Conservation (phyloP, 352 stramenopile genomes). For the Globisporangium orthogonon region DNA sequence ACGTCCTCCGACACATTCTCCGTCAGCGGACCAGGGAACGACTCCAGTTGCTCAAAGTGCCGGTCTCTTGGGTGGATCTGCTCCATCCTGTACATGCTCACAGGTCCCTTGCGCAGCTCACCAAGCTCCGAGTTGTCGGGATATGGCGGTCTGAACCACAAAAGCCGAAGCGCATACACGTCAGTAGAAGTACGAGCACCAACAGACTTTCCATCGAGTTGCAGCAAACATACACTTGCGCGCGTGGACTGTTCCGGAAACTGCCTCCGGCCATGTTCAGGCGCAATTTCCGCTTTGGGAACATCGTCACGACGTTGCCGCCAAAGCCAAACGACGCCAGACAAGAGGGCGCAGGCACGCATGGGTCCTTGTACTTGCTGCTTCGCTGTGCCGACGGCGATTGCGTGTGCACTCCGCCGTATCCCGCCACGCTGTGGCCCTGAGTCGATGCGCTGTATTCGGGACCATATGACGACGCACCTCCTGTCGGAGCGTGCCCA, state of each 20-base stretch:
- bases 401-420: constrained; percentile 2
- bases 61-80: constrained; percentile 66
- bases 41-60: constrained; percentile 62
- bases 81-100: constrained; percentile 77
- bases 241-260: constrained; percentile 60
- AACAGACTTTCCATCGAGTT: background rate
- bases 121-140: constrained; percentile 44
- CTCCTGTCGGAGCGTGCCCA: background rate
- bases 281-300: constrained; percentile 79
- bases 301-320: constrained; percentile 87
- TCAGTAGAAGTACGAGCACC: background rate
- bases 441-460: background rate
- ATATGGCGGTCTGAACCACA: constrained; percentile 31
- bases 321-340: constrained; percentile 82
- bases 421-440: constrained; percentile 3
- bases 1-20: constrained; percentile 52
- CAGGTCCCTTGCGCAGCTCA: constrained; percentile 73
- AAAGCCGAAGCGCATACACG: background rate
- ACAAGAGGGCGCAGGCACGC: constrained; percentile 61
- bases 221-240: constrained; percentile 31
- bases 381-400: constrained; percentile 28
- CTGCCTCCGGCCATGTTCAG: constrained; percentile 53
- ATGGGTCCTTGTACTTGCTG: constrained; percentile 84
- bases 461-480: background rate
- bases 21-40: constrained; percentile 72